Conservation (phyloP, 2,329 filamentous ascomycete genomes). For the Phoma herbarum region DNA sequence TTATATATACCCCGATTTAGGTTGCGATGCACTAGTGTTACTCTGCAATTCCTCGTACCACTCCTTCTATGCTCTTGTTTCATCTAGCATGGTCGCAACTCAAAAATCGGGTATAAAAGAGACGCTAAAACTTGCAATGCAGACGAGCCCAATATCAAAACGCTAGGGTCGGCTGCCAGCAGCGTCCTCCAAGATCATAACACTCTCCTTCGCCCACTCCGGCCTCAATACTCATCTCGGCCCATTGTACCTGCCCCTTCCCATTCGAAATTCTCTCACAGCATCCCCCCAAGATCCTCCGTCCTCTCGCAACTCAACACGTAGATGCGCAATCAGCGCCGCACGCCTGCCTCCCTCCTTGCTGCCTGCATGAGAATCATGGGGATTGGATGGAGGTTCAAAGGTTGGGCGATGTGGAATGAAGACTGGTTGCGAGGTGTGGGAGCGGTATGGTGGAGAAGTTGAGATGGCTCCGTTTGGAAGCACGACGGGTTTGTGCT, state of each 20-base stretch:
- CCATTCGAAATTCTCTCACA: background rate
- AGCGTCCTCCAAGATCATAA: background rate
- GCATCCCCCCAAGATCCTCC: background rate
- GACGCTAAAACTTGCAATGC: background rate
- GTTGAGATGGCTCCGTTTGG: constrained; percentile 4
- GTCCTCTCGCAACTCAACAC: constrained; percentile 1
- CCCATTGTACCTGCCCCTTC: constrained; percentile 2
- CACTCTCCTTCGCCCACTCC: background rate
- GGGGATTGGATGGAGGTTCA: background rate
- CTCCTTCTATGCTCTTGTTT: too few species aligned
- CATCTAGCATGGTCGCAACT: too few species aligned
- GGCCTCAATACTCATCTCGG: background rate
- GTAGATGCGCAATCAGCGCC: constrained; percentile 2
- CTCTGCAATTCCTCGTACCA: too few species aligned
- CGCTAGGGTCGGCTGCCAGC: background rate
- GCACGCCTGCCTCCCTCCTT: background rate
- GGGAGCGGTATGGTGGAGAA: background rate
- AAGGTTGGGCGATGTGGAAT: constrained; percentile 8
- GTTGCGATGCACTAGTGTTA: background rate
- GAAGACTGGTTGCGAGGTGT: background rate
- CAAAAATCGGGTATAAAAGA: background rate
- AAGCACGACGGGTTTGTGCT: background rate
- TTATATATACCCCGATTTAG: constrained; percentile 3
- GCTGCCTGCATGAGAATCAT: background rate
- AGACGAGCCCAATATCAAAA: background rate